A percentile compares a stretch with the other conserved stretches of the same genome.
Conservation (phyloP, 208 protist species). For the Leishmania gerbilli region DNA sequence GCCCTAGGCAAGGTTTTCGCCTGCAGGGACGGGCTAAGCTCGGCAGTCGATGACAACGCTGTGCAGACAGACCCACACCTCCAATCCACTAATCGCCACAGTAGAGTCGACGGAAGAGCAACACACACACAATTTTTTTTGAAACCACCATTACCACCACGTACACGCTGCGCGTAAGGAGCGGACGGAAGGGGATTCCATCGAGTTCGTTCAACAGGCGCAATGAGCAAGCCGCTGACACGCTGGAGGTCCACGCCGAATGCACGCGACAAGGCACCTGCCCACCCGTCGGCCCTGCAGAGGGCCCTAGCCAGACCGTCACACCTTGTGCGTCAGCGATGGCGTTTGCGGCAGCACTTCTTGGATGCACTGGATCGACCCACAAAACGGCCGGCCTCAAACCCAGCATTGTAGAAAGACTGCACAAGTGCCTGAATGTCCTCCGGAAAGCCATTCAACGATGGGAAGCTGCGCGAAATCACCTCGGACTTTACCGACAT, state of each 20-base stretch:
- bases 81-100: too few relatives aligned
- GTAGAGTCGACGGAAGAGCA: too few relatives aligned
- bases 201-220: background rate
- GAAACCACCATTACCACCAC: background rate
- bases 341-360: conserved; percentile 13
- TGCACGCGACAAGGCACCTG: background rate
- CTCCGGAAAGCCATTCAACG: conserved; percentile 24
- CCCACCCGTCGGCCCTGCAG: background rate
- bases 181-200: background rate
- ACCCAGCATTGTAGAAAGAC: conserved; percentile 66
- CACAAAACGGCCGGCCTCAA: conserved; percentile 49
- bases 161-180: background rate
- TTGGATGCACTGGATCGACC: conserved; percentile 6
- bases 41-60: too few relatives aligned
- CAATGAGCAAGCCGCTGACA: background rate
- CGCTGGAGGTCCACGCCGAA: background rate
- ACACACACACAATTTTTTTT: background rate
- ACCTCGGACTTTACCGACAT: background rate
- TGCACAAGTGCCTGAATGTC: conserved; percentile 42
- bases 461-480: background rate
- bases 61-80: too few relatives aligned
- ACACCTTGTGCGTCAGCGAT: background rate
- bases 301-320: background rate
- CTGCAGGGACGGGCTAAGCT: too few relatives aligned
- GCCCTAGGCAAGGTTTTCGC: background rate